Percentiles rank a stretch among this genome's conserved stretches.
Conservation (phyloP, 2,329 filamentous ascomycete genomes). For the Torrubiellomyces zombiae region DNA sequence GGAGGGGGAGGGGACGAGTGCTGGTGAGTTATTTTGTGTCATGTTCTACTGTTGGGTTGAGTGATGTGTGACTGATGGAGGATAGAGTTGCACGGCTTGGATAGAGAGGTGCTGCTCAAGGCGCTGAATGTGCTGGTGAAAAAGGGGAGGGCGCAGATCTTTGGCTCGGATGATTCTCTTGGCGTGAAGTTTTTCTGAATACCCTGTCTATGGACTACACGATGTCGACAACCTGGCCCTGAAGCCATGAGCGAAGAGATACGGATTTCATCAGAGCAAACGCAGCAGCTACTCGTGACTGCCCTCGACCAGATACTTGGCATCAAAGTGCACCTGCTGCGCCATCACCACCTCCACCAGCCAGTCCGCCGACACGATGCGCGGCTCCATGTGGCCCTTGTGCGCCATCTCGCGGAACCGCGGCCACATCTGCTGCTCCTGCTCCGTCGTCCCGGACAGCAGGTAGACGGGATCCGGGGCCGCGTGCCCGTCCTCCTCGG, state of each 20-base stretch:
- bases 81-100: constrained; percentile 78
- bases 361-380: constrained; percentile 79
- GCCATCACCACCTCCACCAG: constrained; percentile 77
- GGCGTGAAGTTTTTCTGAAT: constrained; percentile 95
- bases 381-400: constrained; percentile 61
- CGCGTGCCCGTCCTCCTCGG: constrained; percentile 44
- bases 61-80: background rate
- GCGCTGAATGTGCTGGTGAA: constrained; percentile 72
- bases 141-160: constrained; percentile 81
- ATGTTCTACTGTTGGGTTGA: background rate
- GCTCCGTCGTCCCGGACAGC: constrained; percentile 48
- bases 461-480: constrained; percentile 65
- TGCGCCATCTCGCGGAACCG: constrained; percentile 66
- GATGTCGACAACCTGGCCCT: too few species aligned
- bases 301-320: constrained; percentile 39
- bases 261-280: too few species aligned
- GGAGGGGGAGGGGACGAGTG: constrained; percentile 65
- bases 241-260: too few species aligned
- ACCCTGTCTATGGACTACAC: too few species aligned
- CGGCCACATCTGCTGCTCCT: constrained; percentile 61
- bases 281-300: too few species aligned
- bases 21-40: constrained; percentile 31
- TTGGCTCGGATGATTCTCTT: constrained; percentile 72
- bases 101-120: constrained; percentile 63
- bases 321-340: constrained; percentile 56